Conservation (phyloP, 1,284 basidiomycete genomes). For the Pseudozyma sp. region DNA sequence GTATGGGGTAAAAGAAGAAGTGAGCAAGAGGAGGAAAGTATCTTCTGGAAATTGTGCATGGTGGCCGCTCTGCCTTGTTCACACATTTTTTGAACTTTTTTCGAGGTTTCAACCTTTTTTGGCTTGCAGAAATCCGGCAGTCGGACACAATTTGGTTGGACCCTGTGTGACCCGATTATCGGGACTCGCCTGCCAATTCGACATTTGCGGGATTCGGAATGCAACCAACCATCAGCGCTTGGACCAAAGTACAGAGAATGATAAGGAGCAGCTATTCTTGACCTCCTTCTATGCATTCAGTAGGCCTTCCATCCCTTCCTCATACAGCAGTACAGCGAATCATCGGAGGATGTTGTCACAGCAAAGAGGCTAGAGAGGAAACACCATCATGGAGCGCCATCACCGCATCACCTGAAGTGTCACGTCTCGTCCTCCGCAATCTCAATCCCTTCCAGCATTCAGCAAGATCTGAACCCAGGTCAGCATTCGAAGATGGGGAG, state of each 20-base stretch:
- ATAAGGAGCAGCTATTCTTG: background rate
- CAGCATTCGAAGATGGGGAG: conserved; percentile 6
- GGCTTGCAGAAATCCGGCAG: conserved; percentile 21
- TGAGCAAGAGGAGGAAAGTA: background rate
- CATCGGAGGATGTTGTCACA: too few species aligned
- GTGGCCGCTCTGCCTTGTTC: background rate
- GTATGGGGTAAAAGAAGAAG: background rate
- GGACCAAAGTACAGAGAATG: background rate
- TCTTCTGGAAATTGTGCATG: background rate
- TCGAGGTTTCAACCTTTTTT: conserved; percentile 6
- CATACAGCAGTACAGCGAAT: too few species aligned
- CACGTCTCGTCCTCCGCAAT: too few species aligned
- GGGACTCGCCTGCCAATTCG: conserved; percentile 5
- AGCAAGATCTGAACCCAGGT: too few species aligned
- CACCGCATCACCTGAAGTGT: too few species aligned
- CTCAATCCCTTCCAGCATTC: too few species aligned
- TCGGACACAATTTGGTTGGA: conserved; percentile 7
- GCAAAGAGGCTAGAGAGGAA: too few species aligned
- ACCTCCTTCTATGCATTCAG: background rate
- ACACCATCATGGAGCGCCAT: too few species aligned
- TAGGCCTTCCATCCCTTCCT: too few species aligned
- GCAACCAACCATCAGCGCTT: background rate
- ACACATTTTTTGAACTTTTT: conserved; percentile 15
- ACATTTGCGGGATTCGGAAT: conserved; percentile 13
- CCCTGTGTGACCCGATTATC: conserved; percentile 25